Conservation (phyloP, 345 rosid species). For the Aegle marmelos region DNA sequence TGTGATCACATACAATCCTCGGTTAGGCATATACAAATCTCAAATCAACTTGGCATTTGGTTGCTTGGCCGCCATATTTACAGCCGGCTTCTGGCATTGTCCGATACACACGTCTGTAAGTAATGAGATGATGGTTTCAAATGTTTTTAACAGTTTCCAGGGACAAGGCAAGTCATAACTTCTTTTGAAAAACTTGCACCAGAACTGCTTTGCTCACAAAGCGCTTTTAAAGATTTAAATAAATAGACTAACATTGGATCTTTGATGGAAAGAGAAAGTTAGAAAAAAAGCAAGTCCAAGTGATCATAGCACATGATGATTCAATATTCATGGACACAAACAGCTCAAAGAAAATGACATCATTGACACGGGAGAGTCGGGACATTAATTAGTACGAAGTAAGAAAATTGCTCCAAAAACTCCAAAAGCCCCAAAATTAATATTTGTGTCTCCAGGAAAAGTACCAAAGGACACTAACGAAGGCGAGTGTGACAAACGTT, state of each 20-base stretch:
- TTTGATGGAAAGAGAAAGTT: background rate
- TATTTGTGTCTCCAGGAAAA: background rate
- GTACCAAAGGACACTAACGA: background rate
- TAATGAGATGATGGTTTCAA: no score
- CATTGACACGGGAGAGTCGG: background rate
- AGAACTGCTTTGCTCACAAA: background rate
- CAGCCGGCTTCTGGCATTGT: background rate
- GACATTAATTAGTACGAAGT: no score
- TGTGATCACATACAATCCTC: no score
- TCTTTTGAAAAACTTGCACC: background rate
- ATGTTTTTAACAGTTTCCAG: background rate
- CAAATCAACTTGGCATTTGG: background rate
- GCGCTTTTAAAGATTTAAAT: background rate
- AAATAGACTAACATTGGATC: background rate
- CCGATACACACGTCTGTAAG: background rate
- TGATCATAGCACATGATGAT: background rate
- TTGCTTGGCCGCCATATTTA: background rate
- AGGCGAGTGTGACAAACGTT: background rate
- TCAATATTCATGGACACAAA: background rate
- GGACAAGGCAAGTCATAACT: background rate
- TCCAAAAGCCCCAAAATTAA: background rate
- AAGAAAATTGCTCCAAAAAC: background rate
- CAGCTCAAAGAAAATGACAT: background rate
- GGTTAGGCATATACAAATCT: no score
- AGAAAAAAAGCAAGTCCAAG: background rate